Evolutionary conservation across 2,329 filamentous ascomycete genomes (phyloP).

Genomic region (Pyrenochaeta sp.): DNA sequence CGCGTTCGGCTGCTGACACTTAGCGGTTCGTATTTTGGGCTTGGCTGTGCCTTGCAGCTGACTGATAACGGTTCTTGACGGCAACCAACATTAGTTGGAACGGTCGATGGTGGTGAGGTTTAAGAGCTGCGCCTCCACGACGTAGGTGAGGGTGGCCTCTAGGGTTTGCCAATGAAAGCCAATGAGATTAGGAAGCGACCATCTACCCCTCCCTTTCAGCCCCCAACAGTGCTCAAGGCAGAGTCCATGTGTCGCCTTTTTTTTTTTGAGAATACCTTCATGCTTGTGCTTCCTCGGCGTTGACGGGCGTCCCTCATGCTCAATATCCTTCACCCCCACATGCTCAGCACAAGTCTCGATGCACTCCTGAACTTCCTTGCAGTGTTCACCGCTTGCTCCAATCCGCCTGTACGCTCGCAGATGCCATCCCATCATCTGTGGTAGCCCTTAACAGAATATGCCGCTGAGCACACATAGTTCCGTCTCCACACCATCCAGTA

Average conservation of each 20-base stretch:
- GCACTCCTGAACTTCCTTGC: slow-evolving; percentile 47
- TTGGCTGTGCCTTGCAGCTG: slow-evolving; percentile 14
- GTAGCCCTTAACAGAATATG: slow-evolving; percentile 64
- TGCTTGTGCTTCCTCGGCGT: too few species aligned
- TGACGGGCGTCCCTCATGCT: slow-evolving; percentile 7
- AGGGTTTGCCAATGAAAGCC: neutral
- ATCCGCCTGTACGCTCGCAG: slow-evolving; percentile 56
- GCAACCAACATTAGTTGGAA: neutral
- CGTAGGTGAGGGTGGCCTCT: neutral
- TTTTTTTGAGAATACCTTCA: neutral
- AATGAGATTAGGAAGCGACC: neutral
- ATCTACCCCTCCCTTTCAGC: neutral
- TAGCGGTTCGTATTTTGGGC: slow-evolving; percentile 9
- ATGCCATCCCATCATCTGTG: slow-evolving; percentile 61
- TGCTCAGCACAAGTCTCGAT: slow-evolving; percentile 12
- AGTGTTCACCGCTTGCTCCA: slow-evolving; percentile 52
- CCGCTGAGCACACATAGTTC: slow-evolving; percentile 60
- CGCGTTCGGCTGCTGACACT: slow-evolving; percentile 12
- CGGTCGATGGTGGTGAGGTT: neutral
- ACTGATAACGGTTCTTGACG: neutral
- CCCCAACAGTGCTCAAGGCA: neutral
- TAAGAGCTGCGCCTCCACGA: neutral
- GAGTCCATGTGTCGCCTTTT: neutral
- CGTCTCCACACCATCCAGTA: slow-evolving; percentile 61
- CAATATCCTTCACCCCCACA: slow-evolving; percentile 10